Conservation (phyloP, 1,139 yeast genomes). For the Sugiyamaella neomexicana region DNA sequence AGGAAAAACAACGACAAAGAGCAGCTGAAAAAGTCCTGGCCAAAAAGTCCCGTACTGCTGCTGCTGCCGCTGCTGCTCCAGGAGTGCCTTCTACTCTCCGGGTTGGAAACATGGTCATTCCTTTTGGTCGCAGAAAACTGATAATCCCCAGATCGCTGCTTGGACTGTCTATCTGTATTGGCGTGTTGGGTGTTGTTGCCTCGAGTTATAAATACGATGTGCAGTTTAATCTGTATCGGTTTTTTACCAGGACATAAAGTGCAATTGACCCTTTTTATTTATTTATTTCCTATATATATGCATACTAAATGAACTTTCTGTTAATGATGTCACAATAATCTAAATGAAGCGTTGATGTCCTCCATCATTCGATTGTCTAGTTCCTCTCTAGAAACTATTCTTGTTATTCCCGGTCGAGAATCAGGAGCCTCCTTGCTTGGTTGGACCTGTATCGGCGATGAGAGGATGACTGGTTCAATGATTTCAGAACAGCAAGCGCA, state of each 20-base stretch:
- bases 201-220: constrained; percentile 18
- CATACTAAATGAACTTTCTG: background rate
- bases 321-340: constrained; percentile 4
- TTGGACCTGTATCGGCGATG: too few species aligned
- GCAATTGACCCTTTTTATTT: background rate
- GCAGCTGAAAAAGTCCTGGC: background rate
- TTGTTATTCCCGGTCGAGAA: constrained; percentile 1
- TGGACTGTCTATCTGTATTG: constrained; percentile 25
- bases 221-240: constrained; percentile 13
- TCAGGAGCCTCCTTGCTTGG: too few species aligned
- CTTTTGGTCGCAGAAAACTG: constrained; percentile 10
- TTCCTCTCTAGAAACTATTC: constrained; percentile 16
- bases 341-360: constrained; percentile 17
- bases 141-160: constrained; percentile 17
- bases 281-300: constrained; percentile 10
- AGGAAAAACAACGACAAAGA: constrained; percentile 8
- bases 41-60: background rate
- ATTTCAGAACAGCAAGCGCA: constrained; percentile 6
- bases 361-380: constrained; percentile 18
- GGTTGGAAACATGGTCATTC: constrained; percentile 8
- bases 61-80: background rate
- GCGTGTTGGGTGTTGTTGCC: constrained; percentile 24
- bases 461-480: background rate
- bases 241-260: constrained; percentile 4
- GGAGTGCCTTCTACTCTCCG: background rate